Evolutionary conservation across 495 filamentous ascomycete genomes (phyloP).

Genomic region (Aspergillus panamensis): DNA sequence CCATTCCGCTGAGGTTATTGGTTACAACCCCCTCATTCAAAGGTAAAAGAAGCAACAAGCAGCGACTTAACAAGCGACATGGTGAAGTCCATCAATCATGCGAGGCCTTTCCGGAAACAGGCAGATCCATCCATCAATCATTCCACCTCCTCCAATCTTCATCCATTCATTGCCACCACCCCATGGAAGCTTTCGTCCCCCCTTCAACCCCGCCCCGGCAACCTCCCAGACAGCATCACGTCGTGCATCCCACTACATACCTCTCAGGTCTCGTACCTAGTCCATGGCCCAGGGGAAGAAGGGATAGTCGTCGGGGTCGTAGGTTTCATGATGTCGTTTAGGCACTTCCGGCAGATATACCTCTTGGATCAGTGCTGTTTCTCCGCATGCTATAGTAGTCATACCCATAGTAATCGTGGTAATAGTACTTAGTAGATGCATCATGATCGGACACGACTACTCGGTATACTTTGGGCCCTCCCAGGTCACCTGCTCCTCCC

Average conservation of each 20-base stretch:
- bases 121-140: constrained; percentile 3
- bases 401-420: no score
- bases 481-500: constrained; percentile 35
- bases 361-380: background rate
- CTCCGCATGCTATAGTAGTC: no score
- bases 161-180: constrained; percentile 8
- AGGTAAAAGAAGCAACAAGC: background rate
- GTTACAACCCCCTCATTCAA: background rate
- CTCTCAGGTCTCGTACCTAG: no score
- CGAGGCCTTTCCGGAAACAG: constrained; percentile 8
- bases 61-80: background rate
- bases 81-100: background rate
- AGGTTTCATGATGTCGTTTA: background rate
- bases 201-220: background rate
- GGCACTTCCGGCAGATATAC: background rate
- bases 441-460: no score
- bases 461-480: constrained; percentile 9
- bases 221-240: background rate
- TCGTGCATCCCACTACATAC: no score
- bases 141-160: constrained; percentile 7
- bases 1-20: background rate
- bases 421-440: no score
- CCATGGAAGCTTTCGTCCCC: constrained; percentile 1
- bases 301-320: background rate
- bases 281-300: background rate